These are phyloP conservation scores for Torulaspora maleeae DNA, from an alignment of 805 yeast genomes.

Conservation along the genomic window DNA sequence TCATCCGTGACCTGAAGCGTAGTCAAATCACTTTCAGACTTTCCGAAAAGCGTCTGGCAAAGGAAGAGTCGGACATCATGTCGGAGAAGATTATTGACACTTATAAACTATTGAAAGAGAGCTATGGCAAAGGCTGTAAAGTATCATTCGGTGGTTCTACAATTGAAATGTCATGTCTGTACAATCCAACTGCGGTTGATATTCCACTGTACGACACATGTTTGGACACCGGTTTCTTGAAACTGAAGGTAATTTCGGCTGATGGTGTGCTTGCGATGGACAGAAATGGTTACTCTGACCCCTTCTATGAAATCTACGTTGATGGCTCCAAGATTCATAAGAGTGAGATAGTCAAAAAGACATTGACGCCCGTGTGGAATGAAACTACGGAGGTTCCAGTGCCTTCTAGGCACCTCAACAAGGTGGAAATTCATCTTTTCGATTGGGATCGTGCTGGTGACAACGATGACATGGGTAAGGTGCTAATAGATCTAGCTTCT, in stretches of 20 bases:
- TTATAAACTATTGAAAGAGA: slow-evolving; percentile 48
- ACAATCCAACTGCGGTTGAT: slow-evolving; percentile 51
- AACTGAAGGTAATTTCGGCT: slow-evolving; percentile 55
- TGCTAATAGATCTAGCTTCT: slow-evolving; percentile 45
- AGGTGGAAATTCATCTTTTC: slow-evolving; percentile 46
- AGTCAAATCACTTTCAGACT: slow-evolving; percentile 54
- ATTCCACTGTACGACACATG: slow-evolving; percentile 58
- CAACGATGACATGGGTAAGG: slow-evolving; percentile 56
- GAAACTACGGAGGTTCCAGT: slow-evolving; percentile 57
- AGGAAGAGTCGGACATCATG: slow-evolving; percentile 45
- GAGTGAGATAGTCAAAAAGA: slow-evolving; percentile 59
- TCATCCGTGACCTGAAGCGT: slow-evolving; percentile 65
- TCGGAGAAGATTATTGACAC: slow-evolving; percentile 50
- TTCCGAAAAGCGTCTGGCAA: slow-evolving; percentile 48
- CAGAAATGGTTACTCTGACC: slow-evolving; percentile 74
- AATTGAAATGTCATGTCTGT: slow-evolving; percentile 51
- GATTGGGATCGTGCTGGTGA: slow-evolving; percentile 81
- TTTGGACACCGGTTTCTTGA: slow-evolving; percentile 61
- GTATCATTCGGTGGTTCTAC: slow-evolving; percentile 42
- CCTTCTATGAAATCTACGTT: slow-evolving; percentile 49
- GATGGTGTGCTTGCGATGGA: slow-evolving; percentile 55
- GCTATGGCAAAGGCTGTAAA: slow-evolving; percentile 44
- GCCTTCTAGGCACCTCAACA: slow-evolving; percentile 55
- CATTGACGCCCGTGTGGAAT: slow-evolving; percentile 73
- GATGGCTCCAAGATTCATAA: slow-evolving; percentile 53